Percentiles rank a stretch among this genome's conserved stretches.
phyloP scores from a whole-genome alignment of 208 protist genomes.

The Herpetomonas samuelpessoai region DNA sequence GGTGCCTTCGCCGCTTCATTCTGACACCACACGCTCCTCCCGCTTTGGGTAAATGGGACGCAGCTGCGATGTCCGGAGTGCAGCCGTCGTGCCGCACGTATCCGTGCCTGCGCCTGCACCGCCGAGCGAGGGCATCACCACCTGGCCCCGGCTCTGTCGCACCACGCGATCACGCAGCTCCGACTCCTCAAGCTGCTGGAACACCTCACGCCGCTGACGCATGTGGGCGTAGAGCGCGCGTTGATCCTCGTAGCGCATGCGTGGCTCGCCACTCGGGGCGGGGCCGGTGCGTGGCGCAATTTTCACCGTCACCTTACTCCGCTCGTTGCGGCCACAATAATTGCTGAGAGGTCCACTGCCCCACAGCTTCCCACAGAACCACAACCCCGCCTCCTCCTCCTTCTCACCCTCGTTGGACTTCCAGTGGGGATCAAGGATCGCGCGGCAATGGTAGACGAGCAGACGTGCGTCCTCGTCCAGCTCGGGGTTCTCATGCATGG shows the following conservation, averaged over 20 bases:
- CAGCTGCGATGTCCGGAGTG: conserved; percentile 21
- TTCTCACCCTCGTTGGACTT: conserved; percentile 42
- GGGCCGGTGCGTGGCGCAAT: conserved; percentile 46
- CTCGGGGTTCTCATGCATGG: conserved; percentile 62
- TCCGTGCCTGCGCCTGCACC: background rate
- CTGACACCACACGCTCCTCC: conserved; percentile 44
- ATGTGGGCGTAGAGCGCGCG: conserved; percentile 52
- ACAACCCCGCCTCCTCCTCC: conserved; percentile 41
- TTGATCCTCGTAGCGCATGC: conserved; percentile 82
- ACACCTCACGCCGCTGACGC: conserved; percentile 44
- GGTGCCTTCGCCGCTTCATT: background rate
- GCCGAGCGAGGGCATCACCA: conserved; percentile 17
- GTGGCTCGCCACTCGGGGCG: conserved; percentile 65
- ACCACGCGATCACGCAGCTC: conserved; percentile 74
- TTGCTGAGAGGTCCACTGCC: conserved; percentile 29
- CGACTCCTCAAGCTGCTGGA: conserved; percentile 61
- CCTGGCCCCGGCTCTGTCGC: conserved; percentile 42
- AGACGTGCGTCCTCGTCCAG: conserved; percentile 70
- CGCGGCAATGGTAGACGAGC: conserved; percentile 79
- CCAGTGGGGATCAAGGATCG: conserved; percentile 69
- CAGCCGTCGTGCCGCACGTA: background rate
- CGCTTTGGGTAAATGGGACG: conserved; percentile 50
- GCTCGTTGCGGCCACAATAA: conserved; percentile 65
- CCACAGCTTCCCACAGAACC: conserved; percentile 80
- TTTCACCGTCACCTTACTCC: conserved; percentile 72